phyloP scores from a whole-genome alignment of 176 grass and related monocot genomes.

The Cocos nucifera region DNA sequence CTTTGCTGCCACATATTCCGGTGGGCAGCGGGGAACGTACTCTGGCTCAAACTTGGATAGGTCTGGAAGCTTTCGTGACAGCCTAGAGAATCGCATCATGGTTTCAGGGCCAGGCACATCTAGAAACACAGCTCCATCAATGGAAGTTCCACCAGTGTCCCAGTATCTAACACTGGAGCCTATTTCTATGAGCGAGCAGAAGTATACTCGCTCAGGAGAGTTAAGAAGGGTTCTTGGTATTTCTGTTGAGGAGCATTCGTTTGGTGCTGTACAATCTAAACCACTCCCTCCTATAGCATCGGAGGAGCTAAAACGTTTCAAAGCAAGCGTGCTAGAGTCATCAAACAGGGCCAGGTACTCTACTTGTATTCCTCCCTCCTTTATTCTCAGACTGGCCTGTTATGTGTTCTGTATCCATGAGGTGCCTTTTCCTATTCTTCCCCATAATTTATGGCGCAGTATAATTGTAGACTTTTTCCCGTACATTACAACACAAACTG shows the following conservation, averaged over 20 bases:
- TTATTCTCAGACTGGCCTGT: neutral
- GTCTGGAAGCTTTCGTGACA: constrained; percentile 41
- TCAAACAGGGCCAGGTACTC: constrained; percentile 42
- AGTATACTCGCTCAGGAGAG: constrained; percentile 47
- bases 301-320: constrained; percentile 58
- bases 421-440: too few species aligned
- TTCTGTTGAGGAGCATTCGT: constrained; percentile 40
- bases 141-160: constrained; percentile 30
- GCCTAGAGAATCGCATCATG: constrained; percentile 2
- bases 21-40: constrained; percentile 18
- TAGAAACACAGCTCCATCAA: constrained; percentile 21
- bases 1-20: constrained; percentile 12
- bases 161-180: constrained; percentile 54
- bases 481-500: too few species aligned
- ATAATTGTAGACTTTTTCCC: too few species aligned
- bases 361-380: neutral
- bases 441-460: too few species aligned
- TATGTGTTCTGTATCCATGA: too few species aligned
- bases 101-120: constrained; percentile 21
- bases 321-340: constrained; percentile 34
- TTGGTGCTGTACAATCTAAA: constrained; percentile 37
- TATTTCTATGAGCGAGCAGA: constrained; percentile 31
- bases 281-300: constrained; percentile 17
- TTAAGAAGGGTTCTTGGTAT: constrained; percentile 42
- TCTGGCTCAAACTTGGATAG: constrained; percentile 12